Percentiles rank a stretch among this genome's conserved stretches.
These are phyloP conservation scores for Coemansia sp. DNA, from an alignment of 192 early-diverging fungal genomes.

Conservation along the genomic window DNA sequence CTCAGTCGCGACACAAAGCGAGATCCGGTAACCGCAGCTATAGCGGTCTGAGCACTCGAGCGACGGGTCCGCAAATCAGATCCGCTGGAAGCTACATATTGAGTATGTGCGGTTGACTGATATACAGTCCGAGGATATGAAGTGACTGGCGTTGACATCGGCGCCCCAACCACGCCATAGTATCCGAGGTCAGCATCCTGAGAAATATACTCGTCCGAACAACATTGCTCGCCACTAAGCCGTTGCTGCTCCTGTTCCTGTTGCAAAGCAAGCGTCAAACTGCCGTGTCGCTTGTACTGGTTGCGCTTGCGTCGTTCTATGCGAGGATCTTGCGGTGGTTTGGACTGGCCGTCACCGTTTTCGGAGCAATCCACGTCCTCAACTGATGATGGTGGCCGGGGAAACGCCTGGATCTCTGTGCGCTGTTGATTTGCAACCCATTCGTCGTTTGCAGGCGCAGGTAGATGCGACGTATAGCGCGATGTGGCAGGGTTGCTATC, in stretches of 20 bases:
- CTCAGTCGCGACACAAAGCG: constrained; percentile 17
- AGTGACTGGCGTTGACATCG: constrained; percentile 25
- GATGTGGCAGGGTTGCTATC: constrained; percentile 1
- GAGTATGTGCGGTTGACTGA: not conserved
- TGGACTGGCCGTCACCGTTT: not conserved
- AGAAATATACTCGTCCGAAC: not conserved
- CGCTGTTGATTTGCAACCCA: not conserved
- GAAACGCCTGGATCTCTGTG: constrained; percentile 24
- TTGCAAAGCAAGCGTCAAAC: constrained; percentile 44
- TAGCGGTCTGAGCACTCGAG: constrained; percentile 6
- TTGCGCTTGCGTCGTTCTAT: constrained; percentile 39
- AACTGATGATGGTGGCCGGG: constrained; percentile 26
- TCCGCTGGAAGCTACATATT: not conserved
- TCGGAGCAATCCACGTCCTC: constrained; percentile 7
- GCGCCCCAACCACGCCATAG: constrained; percentile 10
- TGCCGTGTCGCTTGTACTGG: constrained; percentile 53
- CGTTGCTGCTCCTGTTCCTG: constrained; percentile 19
- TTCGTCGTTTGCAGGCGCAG: constrained; percentile 7
- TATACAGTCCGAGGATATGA: constrained; percentile 14
- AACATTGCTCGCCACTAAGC: constrained; percentile 5
- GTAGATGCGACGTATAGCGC: not conserved
- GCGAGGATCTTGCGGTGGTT: constrained; percentile 18
- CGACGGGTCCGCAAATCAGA: not conserved
- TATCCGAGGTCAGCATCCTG: not conserved
- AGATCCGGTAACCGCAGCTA: constrained; percentile 8